Evolutionary conservation across 2,329 filamentous ascomycete species (phyloP).

Genomic region (Septoria petroselini): DNA sequence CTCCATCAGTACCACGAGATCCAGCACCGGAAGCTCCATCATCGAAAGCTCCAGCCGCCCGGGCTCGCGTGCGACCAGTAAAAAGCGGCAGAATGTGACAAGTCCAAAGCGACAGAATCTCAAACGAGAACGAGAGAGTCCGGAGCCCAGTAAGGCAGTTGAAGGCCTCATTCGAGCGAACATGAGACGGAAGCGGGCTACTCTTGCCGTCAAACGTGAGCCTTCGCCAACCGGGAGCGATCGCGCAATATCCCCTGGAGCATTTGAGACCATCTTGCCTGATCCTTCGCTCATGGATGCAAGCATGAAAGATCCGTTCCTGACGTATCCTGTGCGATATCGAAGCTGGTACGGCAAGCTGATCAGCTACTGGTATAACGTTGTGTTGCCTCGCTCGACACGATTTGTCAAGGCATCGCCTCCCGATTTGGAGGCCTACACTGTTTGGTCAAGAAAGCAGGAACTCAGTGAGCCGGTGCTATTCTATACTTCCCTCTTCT

Average conservation of each 20-base stretch:
- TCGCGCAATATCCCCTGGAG: conserved; percentile 18
- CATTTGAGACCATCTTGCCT: conserved; percentile 15
- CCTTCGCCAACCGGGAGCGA: conserved; percentile 11
- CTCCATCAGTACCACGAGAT: background rate
- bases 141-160: conserved; percentile 3
- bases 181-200: conserved; percentile 13
- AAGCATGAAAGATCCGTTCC: conserved; percentile 26
- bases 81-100: background rate
- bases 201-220: conserved; percentile 4
- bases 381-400: conserved; percentile 16
- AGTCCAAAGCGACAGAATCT: background rate
- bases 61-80: background rate
- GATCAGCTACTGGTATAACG: conserved; percentile 27
- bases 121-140: conserved; percentile 8
- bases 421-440: conserved; percentile 18
- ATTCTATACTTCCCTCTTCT: conserved; percentile 26
- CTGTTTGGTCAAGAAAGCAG: conserved; percentile 23
- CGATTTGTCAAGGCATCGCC: conserved; percentile 24
- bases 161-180: conserved; percentile 11
- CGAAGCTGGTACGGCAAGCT: conserved; percentile 26
- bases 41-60: background rate
- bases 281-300: conserved; percentile 21
- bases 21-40: background rate
- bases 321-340: conserved; percentile 26
- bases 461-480: conserved; percentile 27